Evolutionary conservation across 805 yeast genomes (phyloP).

Genomic region (Hanseniaspora osmophila): DNA sequence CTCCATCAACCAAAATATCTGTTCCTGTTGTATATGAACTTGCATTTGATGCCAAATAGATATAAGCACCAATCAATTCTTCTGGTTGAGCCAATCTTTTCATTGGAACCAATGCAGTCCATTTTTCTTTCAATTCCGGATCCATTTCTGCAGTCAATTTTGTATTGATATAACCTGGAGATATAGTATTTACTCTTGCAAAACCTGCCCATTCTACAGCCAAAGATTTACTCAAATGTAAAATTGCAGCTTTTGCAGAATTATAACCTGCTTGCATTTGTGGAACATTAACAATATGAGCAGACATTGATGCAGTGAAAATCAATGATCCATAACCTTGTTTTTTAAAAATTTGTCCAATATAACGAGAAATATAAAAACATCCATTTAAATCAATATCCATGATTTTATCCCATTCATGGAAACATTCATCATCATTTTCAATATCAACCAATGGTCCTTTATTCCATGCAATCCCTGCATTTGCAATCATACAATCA

Average conservation of each 20-base stretch:
- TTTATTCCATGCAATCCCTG: slow-evolving; percentile 72
- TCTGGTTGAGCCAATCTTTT: slow-evolving; percentile 65
- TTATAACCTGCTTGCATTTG: slow-evolving; percentile 79
- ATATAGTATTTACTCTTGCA: slow-evolving; percentile 70
- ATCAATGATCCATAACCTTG: slow-evolving; percentile 68
- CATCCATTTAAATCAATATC: slow-evolving; percentile 69
- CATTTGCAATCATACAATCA: slow-evolving; percentile 79
- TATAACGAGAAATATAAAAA: slow-evolving; percentile 61
- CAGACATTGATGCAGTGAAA: slow-evolving; percentile 83
- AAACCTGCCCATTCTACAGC: slow-evolving; percentile 85
- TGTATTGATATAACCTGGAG: slow-evolving; percentile 79
- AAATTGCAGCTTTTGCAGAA: slow-evolving; percentile 73
- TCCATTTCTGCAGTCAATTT: slow-evolving; percentile 43
- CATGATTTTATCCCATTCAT: slow-evolving; percentile 59
- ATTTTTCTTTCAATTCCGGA: slow-evolving; percentile 29
- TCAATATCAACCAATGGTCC: slow-evolving; percentile 40
- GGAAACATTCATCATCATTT: slow-evolving; percentile 25
- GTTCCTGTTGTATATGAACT: slow-evolving; percentile 68
- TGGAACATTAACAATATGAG: slow-evolving; percentile 74
- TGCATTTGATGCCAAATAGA: slow-evolving; percentile 71
- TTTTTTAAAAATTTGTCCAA: slow-evolving; percentile 57
- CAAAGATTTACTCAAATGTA: slow-evolving; percentile 61
- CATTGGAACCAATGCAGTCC: slow-evolving; percentile 44
- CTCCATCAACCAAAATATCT: slow-evolving; percentile 70
- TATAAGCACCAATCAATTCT: slow-evolving; percentile 68